Base-by-base conservation (phyloP, 495 filamentous ascomycete genomes). In the Penicillium coprophilum region DNA sequence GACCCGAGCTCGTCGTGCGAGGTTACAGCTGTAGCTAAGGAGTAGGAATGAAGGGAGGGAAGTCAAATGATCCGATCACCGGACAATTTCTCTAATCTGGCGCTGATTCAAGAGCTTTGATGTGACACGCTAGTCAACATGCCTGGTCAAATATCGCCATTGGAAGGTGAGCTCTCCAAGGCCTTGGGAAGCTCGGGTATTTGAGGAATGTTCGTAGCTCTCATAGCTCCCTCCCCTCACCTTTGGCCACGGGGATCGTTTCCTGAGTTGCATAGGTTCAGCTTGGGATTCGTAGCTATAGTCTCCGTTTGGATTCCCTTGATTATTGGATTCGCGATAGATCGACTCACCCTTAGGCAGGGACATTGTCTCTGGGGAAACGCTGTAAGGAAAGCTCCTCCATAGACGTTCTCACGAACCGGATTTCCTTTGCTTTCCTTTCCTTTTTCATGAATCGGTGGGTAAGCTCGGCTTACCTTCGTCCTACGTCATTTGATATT, bases 11-110 rank as follows among this genome's bases (percentile, higher is more conserved):
- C 44, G 24, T 51, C 58, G 19, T 19, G 24, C 53, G 41, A 28
- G 58, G 61, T 61, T 53, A 61, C 51, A 50, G 50, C 44, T 56
- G 32, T 27, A 56, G 24, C 54, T 38, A 38, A 50, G 46, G 38
- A 41, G 17, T 39, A 40, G 61, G 61, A 64, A 64, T 64, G 61
- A 49, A 64, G 61, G 61, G 61, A 48, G 47, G 30, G 51, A 48
- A 38, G 43, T 40, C 51, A 46, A 49, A 53, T 40, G 46, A 56
- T 48, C 46, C 19, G 54, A 61, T 62, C 56, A 62, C 56, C 51
- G 51, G 40, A 46, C 31, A 46, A 46, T 54, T 38, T 27, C 15
- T 19, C 51, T 36, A 12, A 24, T 8, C 27, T 46, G 5, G 51
- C 31, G 28, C 15, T 24, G 5, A 24, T 56, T 30, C 12, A 47